Base-by-base conservation (phyloP, 176 grass and related monocot genomes). In the Zoysia pacifica region DNA sequence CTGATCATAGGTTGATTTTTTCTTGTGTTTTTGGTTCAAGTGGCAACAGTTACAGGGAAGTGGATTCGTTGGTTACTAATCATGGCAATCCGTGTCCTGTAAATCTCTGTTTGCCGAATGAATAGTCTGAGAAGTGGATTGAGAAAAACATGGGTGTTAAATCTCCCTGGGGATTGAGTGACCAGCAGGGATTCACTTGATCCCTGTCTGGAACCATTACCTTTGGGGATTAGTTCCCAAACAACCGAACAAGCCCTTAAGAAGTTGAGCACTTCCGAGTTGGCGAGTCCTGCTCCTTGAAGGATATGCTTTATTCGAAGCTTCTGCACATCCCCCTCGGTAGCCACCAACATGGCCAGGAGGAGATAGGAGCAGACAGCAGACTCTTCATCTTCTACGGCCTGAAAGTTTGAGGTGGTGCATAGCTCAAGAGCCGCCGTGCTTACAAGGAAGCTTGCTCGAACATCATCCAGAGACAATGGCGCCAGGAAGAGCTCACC, bases 321-420 rank as follows among this genome's bases (percentile, higher is more conserved):
- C 42, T 62, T 58, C 0, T 76, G 73, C 19, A 76, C 74, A 6
- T 76, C 74, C 11, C 62, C 43, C 42, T 76, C 74, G 56, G 42
- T 76, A 39, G 46, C 43, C n/a, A 76, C 58, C 1, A 76, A 16
- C 56, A 62, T 76, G 42, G n/a, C 74, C 1, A 76, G 55, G 1
- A 48, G 19, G 0, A 62, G 43, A 28, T 76, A 76, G 1, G 74
- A 76, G 20, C 74, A 76, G 6, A 76, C 74, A 0, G 73, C 56
- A 0, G 73, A 76, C 2, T 20, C 73, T 11, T 76, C 73, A 13
- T 76, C 73, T 0, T 62, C 42, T 6, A 12, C 73, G n/a, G 47
- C 56, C 0, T 16, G n/a, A n/a, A 73, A 73, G 1, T 12, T 46
- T 1, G 73, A 0, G 3, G 16, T 19, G 15, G 51, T 6, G 36